Evolutionary conservation across 768 basidiomycete genomes (phyloP).

Genomic region (Boletus rex-veris): DNA sequence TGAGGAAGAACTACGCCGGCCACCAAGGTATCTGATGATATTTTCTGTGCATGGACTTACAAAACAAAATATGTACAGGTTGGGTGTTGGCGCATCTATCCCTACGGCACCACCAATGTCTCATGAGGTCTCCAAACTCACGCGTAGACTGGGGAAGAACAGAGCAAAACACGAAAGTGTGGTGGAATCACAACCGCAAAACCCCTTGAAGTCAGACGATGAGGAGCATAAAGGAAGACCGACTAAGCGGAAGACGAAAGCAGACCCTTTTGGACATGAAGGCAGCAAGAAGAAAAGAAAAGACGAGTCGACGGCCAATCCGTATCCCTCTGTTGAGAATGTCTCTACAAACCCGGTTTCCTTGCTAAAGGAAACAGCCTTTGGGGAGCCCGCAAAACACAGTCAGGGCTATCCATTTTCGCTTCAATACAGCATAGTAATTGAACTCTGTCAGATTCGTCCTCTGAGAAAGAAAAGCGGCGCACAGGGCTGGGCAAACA

Average conservation of each 20-base stretch:
- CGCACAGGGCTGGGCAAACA: neutral
- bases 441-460: conserved; percentile 2
- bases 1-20: conserved; percentile 63
- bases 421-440: neutral
- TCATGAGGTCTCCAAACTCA: conserved; percentile 60
- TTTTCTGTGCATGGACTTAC: neutral
- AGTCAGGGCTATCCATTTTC: conserved; percentile 13
- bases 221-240: conserved; percentile 57
- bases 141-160: conserved; percentile 51
- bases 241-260: conserved; percentile 55
- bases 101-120: conserved; percentile 45
- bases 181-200: conserved; percentile 29
- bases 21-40: conserved; percentile 51
- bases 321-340: neutral
- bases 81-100: conserved; percentile 71
- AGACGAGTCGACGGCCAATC: conserved; percentile 11
- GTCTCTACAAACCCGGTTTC: neutral
- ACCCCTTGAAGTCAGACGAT: conserved; percentile 36
- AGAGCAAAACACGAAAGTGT: conserved; percentile 47
- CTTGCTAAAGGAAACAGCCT: neutral
- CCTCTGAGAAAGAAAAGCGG: conserved; percentile 5
- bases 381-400: neutral
- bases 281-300: conserved; percentile 45
- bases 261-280: conserved; percentile 52
- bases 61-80: conserved; percentile 36